Evolutionary conservation across 192 early-diverging fungal genomes (phyloP).

Genomic region (Coemansia sp.): DNA sequence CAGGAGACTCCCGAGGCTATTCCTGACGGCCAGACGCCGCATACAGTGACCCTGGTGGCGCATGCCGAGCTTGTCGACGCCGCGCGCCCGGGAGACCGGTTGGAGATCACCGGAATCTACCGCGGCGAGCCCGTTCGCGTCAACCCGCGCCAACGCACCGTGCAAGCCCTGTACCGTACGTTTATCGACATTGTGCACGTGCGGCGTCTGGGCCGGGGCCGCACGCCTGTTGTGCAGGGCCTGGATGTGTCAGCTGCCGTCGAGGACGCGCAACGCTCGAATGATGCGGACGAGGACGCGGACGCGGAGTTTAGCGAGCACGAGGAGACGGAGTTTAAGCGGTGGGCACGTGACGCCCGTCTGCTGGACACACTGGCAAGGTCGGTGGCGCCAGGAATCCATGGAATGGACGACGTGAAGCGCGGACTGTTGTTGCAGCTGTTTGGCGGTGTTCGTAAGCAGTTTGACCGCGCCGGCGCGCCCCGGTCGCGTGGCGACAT

Average conservation of each 20-base stretch:
- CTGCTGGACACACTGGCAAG: conserved; percentile 80
- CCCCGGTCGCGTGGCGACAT: conserved; percentile 83
- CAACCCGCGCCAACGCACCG: conserved; percentile 19
- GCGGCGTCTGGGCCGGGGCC: conserved; percentile 17
- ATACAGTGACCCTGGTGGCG: conserved; percentile 56
- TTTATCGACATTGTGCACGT: conserved; percentile 33
- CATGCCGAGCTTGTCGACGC: conserved; percentile 61
- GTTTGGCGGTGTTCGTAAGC: conserved; percentile 94
- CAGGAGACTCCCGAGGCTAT: conserved; percentile 60
- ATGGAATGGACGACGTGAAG: conserved; percentile 96
- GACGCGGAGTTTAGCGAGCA: conserved; percentile 22
- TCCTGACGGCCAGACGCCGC: conserved; percentile 55
- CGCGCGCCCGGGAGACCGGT: conserved; percentile 57
- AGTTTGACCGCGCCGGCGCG: conserved; percentile 64
- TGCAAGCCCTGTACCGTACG: conserved; percentile 13
- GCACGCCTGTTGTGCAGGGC: conserved; percentile 50
- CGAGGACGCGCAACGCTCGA: conserved; percentile 47
- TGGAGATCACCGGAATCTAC: conserved; percentile 43
- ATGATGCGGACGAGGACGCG: conserved; percentile 28
- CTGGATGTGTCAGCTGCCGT: conserved; percentile 59
- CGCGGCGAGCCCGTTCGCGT: conserved; percentile 38
- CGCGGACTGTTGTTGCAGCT: conserved; percentile 93
- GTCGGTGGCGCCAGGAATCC: conserved; percentile 93
- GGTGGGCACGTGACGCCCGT: conserved; percentile 63
- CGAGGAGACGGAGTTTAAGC: conserved; percentile 38